These are phyloP conservation scores for Arabidopsis arenosa DNA, from an alignment of 345 rosid species.

Conservation along the genomic window DNA sequence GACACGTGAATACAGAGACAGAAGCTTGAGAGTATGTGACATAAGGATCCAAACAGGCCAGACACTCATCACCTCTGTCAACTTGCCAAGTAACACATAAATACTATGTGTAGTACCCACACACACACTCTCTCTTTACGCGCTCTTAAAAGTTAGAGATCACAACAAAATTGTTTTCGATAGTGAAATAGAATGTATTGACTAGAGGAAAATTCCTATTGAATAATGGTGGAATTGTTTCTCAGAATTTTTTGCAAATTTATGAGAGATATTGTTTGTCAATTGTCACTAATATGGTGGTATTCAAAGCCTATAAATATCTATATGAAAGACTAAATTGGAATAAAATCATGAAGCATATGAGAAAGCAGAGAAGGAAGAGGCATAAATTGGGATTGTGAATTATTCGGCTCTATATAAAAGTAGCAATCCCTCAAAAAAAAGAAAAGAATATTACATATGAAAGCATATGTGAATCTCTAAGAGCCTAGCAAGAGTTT, in stretches of 20 bases:
- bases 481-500: slow-evolving; percentile 30
- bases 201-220: neutral
- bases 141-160: neutral
- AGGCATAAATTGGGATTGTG: slow-evolving; percentile 7
- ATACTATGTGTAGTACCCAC: slow-evolving; percentile 25
- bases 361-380: neutral
- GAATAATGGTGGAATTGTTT: neutral
- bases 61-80: slow-evolving; percentile 33
- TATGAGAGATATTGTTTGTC: neutral
- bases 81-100: slow-evolving; percentile 26
- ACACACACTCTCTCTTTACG: slow-evolving; percentile 1
- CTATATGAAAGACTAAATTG: neutral
- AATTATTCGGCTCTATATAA: slow-evolving; percentile 31
- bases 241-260: neutral
- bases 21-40: slow-evolving; percentile 30
- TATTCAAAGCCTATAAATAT: neutral
- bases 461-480: slow-evolving; percentile 31
- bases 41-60: slow-evolving; percentile 40
- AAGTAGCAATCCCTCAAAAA: slow-evolving; percentile 2
- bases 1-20: slow-evolving; percentile 42
- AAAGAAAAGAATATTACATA: slow-evolving; percentile 39
- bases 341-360: neutral
- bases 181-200: neutral
- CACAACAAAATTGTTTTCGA: neutral
- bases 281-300: neutral